Base-by-base conservation (phyloP, 2,329 filamentous ascomycete species). In the Knoxdaviesia capensis region DNA sequence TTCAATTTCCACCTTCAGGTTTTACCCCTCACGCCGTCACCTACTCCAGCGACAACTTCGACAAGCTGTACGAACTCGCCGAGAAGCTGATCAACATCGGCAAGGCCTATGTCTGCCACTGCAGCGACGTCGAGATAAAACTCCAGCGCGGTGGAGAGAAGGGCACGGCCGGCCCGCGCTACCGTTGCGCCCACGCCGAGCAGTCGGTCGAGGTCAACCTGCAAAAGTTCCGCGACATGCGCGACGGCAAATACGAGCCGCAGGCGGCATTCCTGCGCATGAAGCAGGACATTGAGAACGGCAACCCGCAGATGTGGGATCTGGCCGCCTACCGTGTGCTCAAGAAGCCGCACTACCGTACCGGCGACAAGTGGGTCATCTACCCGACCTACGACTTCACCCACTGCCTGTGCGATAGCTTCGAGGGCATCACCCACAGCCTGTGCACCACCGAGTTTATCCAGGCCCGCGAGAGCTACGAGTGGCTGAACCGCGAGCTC, bases 271-370 rank as follows among this genome's bases (percentile, higher is more conserved):
- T 85, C 52, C 64, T 96, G 42, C 77, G 88, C 46, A 94, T 96
- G 87, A 93, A 93, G 65, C 84, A 93, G 66, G 73, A 85, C 48
- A 83, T 84, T 47, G 72, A 74, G 41, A 78, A 80, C 51, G 78
- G 80, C 31, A 94, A 94, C 56, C 86, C 87, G 6, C 84, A 93
- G 59, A 87, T 94, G 82, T 94, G 88, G 88, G 88, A 96, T 65
- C 62, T 94, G 42, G 82, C 83, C 2, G 88, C 88, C 10, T 96
- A 94, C 59, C 76, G 88, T 46, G 78, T 96, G 43, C 69, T 85
- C 46, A 72, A 80, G 52, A 76, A 82, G 36, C 61, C 72, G 44
- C 85, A 93, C 56, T 76, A 84, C 58, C 73, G 83, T 34, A 93
- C 87, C 0, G 84, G 82, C 31, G 65, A 72, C 48, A 76, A 80